Evolutionary conservation across 805 yeast species (phyloP).

Genomic region (Sugiyamaella mastotermitis): DNA sequence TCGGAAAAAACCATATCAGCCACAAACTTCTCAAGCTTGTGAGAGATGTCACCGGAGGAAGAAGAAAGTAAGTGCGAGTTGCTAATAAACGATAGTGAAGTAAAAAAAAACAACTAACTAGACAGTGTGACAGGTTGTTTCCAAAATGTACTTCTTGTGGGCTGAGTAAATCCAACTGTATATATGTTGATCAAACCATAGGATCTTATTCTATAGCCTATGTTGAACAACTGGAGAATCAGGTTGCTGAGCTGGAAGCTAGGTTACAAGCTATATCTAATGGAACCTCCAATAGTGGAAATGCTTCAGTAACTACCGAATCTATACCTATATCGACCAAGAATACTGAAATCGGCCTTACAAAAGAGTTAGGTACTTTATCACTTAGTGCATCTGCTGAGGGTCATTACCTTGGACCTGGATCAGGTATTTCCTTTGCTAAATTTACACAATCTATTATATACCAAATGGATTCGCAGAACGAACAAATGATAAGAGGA

Average conservation of each 20-base stretch:
- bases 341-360: constrained; percentile 1
- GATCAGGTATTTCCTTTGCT: constrained; percentile 22
- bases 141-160: constrained; percentile 16
- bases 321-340: background rate
- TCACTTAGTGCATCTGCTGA: constrained; percentile 19
- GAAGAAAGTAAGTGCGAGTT: constrained; percentile 16
- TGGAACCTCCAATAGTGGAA: background rate
- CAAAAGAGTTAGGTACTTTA: constrained; percentile 13
- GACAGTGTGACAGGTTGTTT: constrained; percentile 17
- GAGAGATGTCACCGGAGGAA: constrained; percentile 18
- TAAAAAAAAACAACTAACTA: constrained; percentile 2
- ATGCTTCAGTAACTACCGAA: background rate
- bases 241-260: constrained; percentile 5
- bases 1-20: too few species aligned
- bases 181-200: constrained; percentile 11
- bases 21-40: constrained; percentile 17
- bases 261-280: constrained; percentile 1
- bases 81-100: background rate
- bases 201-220: constrained; percentile 14
- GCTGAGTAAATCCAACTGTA: constrained; percentile 7
- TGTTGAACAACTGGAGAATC: constrained; percentile 11
- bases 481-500: constrained; percentile 10
- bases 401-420: constrained; percentile 22
- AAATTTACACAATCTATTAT: constrained; percentile 19
- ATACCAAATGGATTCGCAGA: constrained; percentile 10